A percentile compares a stretch with the other conserved stretches of the same genome.
Conservation (phyloP, 306 rosid genomes). For the Acmispon strigosus region DNA sequence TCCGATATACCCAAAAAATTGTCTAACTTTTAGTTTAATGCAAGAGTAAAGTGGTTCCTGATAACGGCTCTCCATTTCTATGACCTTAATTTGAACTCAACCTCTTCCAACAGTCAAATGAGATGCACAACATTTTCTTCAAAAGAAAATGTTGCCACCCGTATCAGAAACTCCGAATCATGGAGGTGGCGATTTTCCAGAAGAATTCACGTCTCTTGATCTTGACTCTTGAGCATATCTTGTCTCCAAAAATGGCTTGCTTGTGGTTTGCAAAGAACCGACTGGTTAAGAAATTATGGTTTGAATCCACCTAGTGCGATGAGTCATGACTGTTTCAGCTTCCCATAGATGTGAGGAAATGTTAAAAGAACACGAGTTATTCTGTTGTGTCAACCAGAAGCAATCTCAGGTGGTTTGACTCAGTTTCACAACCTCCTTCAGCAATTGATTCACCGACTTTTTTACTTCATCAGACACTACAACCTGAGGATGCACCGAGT, state of each 20-base stretch:
- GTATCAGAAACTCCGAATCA: background rate
- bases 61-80: background rate
- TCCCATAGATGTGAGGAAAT: background rate
- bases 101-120: background rate
- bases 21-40: background rate
- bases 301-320: too few relatives aligned
- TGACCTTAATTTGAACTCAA: background rate
- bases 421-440: conserved; percentile 55
- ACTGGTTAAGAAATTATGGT: too few relatives aligned
- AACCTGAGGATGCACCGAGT: conserved; percentile 38
- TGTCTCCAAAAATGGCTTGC: background rate
- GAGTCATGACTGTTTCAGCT: background rate
- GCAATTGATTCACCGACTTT: conserved; percentile 40
- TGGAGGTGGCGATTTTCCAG: background rate
- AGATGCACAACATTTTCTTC: background rate
- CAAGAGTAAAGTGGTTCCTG: background rate
- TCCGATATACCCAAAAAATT: too few relatives aligned
- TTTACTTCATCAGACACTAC: conserved; percentile 44
- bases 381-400: background rate
- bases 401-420: conserved; percentile 31
- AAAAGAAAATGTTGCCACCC: background rate
- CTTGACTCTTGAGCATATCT: too few relatives aligned
- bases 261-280: background rate
- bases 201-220: background rate
- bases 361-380: background rate